Evolutionary conservation across 352 stramenopile species (phyloP), one percentile per base, ranked within the genome.

Genomic region (Pythium dissimile): DNA sequence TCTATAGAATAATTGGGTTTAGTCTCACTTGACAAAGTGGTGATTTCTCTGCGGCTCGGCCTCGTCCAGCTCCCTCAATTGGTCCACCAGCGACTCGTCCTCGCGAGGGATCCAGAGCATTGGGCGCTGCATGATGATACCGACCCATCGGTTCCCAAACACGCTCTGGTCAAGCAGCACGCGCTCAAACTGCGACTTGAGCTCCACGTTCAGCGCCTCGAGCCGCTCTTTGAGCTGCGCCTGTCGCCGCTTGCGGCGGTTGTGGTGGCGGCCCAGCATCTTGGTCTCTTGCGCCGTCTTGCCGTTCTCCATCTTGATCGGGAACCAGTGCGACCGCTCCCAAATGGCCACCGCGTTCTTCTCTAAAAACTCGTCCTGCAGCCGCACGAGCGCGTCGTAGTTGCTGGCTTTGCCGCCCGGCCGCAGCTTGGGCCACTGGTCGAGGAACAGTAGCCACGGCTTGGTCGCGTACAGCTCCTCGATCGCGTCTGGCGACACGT

Each of bases 291-390:
- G 28, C 12, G 61, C 50, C 0, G 55, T 72, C 32, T 67, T 69
- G 18, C 69, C 72, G 34, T 71, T 72, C 37, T 77, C 58, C 41
- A 68, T 59, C 42, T 79, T 78, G 67, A 82, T 80, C 0, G 73
- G 73, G 44, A 82, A 73, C 73, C 73, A 82, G 57, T 79, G 70
- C 7, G 30, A 59, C 26, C 73, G 67, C 48, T 82, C 73, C 73
- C 73, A 82, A 35, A 82, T 73, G 39, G 73, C 73, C 11, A 59
- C 54, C 9, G 54, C 64, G 38, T 82, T 68, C 16, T 67, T 46
- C 41, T 60, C 9, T 0, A 82, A 34, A n/a, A 82, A 77, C 13
- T 65, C 21, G 0, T 77, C 57, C 46, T 82, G 70, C 5, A 63
- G 30, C 10, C 45, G 13, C 2, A 64, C 38, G 18, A 82, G 60